Conservation (phyloP, 495 filamentous ascomycete genomes). For the Penicillium ochrochloron region DNA sequence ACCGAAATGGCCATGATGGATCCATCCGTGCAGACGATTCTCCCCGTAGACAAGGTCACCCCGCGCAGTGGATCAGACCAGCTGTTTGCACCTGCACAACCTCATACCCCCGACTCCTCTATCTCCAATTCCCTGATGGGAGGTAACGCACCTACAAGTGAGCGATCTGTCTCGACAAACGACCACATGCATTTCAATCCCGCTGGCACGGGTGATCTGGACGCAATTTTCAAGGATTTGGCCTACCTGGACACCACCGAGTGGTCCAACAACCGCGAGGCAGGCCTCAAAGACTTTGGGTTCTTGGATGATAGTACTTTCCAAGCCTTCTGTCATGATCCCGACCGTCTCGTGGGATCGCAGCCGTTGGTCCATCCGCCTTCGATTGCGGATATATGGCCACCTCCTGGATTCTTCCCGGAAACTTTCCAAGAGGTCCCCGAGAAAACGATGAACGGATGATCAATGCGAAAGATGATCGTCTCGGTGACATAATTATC, state of each 20-base stretch:
- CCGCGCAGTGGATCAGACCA: slow-evolving; percentile 37
- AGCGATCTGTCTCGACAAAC: slow-evolving; percentile 27
- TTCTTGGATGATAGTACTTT: slow-evolving; percentile 60
- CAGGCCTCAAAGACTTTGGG: slow-evolving; percentile 62
- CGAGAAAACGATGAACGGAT: slow-evolving; percentile 36
- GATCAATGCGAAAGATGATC: slow-evolving; percentile 8
- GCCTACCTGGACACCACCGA: slow-evolving; percentile 65
- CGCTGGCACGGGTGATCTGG: slow-evolving; percentile 45
- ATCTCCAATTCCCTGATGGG: slow-evolving; percentile 34
- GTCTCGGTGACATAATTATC: slow-evolving; percentile 9
- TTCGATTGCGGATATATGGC: slow-evolving; percentile 54
- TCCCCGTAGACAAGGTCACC: slow-evolving; percentile 28
- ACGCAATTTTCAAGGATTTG: slow-evolving; percentile 66
- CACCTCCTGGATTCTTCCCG: slow-evolving; percentile 53
- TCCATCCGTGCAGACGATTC: slow-evolving; percentile 25
- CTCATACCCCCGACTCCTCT: slow-evolving; percentile 38
- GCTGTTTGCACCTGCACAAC: slow-evolving; percentile 32
- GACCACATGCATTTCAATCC: slow-evolving; percentile 23
- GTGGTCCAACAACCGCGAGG: slow-evolving; percentile 56
- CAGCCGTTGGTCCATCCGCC: slow-evolving; percentile 50
- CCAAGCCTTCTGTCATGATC: slow-evolving; percentile 58
- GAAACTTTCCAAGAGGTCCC: slow-evolving; percentile 46
- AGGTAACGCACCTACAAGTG: slow-evolving; percentile 17
- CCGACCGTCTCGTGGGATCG: slow-evolving; percentile 50
- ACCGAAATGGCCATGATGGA: slow-evolving; percentile 37